Base-by-base conservation (phyloP, 352 stramenopile species). In the Phytopythium sindhum region DNA sequence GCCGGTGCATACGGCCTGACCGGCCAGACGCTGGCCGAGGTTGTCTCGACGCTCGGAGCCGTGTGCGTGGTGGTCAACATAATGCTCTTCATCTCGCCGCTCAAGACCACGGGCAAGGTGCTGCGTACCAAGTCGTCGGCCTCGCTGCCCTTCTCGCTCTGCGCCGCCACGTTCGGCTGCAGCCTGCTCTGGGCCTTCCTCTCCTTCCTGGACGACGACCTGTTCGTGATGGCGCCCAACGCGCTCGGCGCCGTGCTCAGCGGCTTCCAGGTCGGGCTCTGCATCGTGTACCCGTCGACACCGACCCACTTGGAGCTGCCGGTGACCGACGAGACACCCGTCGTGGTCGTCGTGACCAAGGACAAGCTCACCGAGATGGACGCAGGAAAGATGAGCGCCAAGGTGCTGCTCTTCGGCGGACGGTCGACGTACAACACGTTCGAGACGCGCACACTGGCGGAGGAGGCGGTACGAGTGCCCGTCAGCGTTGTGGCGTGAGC, bases 141-240 rank as follows among this genome's bases (percentile, higher is more conserved):
- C 21, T 70, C 64, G 59, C 55, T 77, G 35, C 70, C 67, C 14
- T 72, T 77, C 50, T 53, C 63, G 42, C 24, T 77, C n/a, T 74
- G 67, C 39, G 41, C 73, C 37, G 68, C 67, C 10, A 72, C 65
- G 35, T 54, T 74, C 35, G 56, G 54, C 35, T 60, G 63, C 29
- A 67, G 57, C 23, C 37, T 59, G 28, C 64, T 78, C 7, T 78
- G 67, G 70, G 60, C 65, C 6, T 41, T 53, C 19, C 37, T 69
- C 52, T 57, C 67, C 47, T 51, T 72, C 24, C 50, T 37, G 23
- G 61, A 77, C 52, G 31, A 52, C 53, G 67, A 77, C 42, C 61
- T 77, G 47, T 74, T 74, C 57, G 64, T 77, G 41, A 62, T 77
- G 21, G 42, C 58, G 0, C 64, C 70, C 15, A 80, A 84, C 47